Percentiles rank a stretch among this genome's conserved stretches.
phyloP scores from a whole-genome alignment of 805 yeast species.

The Nakazawaea ernobii region DNA sequence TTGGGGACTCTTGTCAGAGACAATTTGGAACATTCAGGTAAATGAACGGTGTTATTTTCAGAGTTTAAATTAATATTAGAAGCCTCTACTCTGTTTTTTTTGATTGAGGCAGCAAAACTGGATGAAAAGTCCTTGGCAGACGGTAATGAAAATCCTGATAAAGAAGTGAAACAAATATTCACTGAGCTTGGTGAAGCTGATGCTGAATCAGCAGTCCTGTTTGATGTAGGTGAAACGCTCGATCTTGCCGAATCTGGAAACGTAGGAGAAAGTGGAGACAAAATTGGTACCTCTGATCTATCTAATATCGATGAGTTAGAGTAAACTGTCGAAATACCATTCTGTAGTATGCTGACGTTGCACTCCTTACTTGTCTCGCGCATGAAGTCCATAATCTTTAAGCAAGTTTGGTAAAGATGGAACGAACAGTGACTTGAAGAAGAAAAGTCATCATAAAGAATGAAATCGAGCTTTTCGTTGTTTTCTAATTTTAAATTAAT shows the following conservation, averaged over 20 bases:
- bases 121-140: conserved; percentile 29
- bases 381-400: conserved; percentile 7
- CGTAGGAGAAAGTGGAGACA: conserved; percentile 5
- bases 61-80: not conserved
- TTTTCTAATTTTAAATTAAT: conserved; percentile 10
- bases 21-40: conserved; percentile 13
- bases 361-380: not conserved
- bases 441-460: conserved; percentile 31
- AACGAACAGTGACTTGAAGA: conserved; percentile 17
- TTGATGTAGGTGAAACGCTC: not conserved
- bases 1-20: conserved; percentile 4
- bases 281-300: not conserved
- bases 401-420: conserved; percentile 24
- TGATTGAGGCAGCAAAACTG: conserved; percentile 22
- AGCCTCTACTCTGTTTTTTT: conserved; percentile 9
- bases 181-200: conserved; percentile 5
- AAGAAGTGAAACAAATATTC: conserved; percentile 8
- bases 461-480: conserved; percentile 14
- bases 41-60: not conserved
- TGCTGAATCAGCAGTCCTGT: not conserved
- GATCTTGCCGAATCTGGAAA: conserved; percentile 6
- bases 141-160: conserved; percentile 38
- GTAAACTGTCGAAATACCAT: conserved; percentile 4
- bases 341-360: conserved; percentile 2
- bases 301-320: not conserved